These are phyloP conservation scores for Lotus japonicus DNA, from an alignment of 306 rosid genomes.

Conservation along the genomic window DNA sequence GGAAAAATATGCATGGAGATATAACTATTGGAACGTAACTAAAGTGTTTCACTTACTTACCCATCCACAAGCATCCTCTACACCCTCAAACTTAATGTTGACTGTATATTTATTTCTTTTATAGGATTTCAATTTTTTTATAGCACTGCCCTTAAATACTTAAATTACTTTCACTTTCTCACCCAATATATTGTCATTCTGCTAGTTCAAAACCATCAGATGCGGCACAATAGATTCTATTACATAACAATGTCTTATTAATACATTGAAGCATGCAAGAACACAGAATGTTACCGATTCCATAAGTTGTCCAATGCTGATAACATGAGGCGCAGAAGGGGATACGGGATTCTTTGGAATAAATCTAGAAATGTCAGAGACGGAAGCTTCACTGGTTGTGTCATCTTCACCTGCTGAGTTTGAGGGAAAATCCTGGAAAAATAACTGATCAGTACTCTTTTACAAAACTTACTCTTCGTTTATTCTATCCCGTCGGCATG, in stretches of 20 bases:
- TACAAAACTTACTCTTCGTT: neutral
- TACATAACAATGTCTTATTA: neutral
- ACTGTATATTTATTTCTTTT: too few relatives aligned
- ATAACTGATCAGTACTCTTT: neutral
- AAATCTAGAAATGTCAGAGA: constrained; percentile 61
- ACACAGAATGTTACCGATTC: constrained; percentile 56
- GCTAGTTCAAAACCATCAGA: too few relatives aligned
- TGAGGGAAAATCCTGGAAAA: constrained; percentile 55
- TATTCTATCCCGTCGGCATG: too few relatives aligned
- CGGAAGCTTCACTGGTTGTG: constrained; percentile 74
- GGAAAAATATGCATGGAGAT: neutral
- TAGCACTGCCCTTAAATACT: too few relatives aligned
- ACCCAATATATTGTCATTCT: too few relatives aligned
- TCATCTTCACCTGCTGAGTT: constrained; percentile 68
- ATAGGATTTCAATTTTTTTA: too few relatives aligned
- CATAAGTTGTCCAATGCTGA: constrained; percentile 89
- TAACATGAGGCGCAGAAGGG: constrained; percentile 53
- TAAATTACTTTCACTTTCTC: too few relatives aligned
- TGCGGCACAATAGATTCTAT: neutral
- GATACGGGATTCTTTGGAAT: constrained; percentile 59
- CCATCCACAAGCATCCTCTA: too few relatives aligned
- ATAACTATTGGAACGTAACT: neutral
- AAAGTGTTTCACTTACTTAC: neutral
- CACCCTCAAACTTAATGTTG: neutral
- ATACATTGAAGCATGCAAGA: neutral